phyloP scores from a whole-genome alignment of 108 stramenopile species.

The Fragilariopsis cylindrus region DNA sequence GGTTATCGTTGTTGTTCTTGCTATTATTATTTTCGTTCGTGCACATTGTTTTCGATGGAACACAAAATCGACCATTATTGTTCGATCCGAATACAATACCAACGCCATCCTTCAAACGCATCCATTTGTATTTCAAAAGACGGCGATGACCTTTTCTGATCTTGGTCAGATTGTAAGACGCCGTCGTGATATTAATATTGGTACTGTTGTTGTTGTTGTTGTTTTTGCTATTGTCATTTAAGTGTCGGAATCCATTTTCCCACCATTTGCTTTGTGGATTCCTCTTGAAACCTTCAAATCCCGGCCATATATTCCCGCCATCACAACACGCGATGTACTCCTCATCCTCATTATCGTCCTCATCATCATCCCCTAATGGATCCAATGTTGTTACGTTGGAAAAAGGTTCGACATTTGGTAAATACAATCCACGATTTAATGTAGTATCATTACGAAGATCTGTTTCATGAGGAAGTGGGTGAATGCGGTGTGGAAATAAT shows the following conservation, averaged over 20 bases:
- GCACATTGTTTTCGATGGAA: conserved; percentile 6
- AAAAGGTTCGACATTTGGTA: conserved; percentile 8
- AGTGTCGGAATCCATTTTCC: neutral
- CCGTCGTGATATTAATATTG: neutral
- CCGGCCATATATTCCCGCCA: neutral
- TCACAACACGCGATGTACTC: conserved; percentile 8
- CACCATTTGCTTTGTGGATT: neutral
- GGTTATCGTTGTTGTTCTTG: too few species aligned
- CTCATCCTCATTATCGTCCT: conserved; percentile 2
- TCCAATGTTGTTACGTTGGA: neutral
- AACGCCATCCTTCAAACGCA: neutral
- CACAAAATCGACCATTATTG: neutral
- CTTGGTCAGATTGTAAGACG: conserved; percentile 4
- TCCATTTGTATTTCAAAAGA: neutral
- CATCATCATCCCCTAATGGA: neutral
- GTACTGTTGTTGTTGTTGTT: too few species aligned
- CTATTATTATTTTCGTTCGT: too few species aligned
- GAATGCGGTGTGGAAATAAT: conserved; percentile 29
- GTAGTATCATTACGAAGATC: conserved; percentile 9
- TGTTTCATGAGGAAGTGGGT: conserved; percentile 24
- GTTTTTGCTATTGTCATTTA: neutral
- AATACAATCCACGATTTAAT: neutral
- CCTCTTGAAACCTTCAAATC: neutral
- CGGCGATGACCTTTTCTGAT: neutral
- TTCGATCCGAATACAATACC: conserved; percentile 6